These are phyloP conservation scores for Lipomyces spencermartinsiae DNA, from an alignment of 805 yeast genomes.

Conservation along the genomic window DNA sequence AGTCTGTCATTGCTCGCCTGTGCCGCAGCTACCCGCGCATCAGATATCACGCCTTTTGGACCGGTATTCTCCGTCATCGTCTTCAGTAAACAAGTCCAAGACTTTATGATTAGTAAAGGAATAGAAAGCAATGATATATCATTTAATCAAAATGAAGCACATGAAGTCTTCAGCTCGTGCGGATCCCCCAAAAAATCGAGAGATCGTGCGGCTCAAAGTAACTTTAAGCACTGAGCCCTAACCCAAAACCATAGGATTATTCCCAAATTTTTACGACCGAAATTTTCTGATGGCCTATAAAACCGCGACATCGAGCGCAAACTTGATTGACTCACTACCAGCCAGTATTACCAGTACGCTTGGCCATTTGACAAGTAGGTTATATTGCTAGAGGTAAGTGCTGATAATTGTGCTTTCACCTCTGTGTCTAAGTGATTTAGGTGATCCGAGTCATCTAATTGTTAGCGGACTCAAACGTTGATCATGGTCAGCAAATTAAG, in stretches of 20 bases:
- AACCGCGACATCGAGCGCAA: not conserved
- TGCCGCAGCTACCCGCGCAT: conserved; percentile 12
- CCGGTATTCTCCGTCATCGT: conserved; percentile 21
- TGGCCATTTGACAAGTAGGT: not conserved
- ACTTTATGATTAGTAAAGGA: not conserved
- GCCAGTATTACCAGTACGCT: not conserved
- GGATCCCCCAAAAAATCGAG: not conserved
- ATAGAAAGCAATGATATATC: not conserved
- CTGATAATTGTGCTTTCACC: not conserved
- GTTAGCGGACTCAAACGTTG: not conserved
- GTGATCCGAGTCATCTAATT: not conserved
- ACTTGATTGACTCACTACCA: not conserved
- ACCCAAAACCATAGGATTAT: conserved; percentile 2
- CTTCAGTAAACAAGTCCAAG: not conserved
- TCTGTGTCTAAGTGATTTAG: not conserved
- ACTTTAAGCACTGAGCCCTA: not conserved
- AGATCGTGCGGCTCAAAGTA: conserved; percentile 10
- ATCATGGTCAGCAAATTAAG: conserved; percentile 33
- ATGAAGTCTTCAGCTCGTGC: too few relatives aligned
- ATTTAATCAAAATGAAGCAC: not conserved
- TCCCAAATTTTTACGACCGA: not conserved
- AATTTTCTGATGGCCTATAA: not conserved
- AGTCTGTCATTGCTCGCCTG: not conserved
- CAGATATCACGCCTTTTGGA: conserved; percentile 22
- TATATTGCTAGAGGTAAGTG: not conserved